Conservation (phyloP, 2,329 filamentous ascomycete genomes). For the Fusarium sp. region DNA sequence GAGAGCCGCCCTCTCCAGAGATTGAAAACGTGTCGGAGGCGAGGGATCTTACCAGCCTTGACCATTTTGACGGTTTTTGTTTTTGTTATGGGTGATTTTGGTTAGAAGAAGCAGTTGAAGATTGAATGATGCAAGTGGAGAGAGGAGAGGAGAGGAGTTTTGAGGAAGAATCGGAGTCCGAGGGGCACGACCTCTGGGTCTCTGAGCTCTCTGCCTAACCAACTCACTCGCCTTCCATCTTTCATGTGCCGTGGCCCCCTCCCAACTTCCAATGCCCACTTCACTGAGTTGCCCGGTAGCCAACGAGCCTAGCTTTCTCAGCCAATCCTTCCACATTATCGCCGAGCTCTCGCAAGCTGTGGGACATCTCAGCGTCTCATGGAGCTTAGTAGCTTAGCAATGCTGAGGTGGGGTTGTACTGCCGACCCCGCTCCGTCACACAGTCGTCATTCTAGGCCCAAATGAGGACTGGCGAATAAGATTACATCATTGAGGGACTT, state of each 20-base stretch:
- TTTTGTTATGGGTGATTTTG: constrained; percentile 23
- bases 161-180: constrained; percentile 45
- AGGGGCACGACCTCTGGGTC: constrained; percentile 33
- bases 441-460: constrained; percentile 44
- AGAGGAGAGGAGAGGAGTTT: constrained; percentile 46
- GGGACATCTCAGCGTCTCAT: constrained; percentile 23
- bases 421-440: constrained; percentile 39
- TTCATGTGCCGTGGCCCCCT: constrained; percentile 13
- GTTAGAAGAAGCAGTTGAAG: constrained; percentile 38
- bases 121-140: constrained; percentile 43
- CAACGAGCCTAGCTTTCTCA: constrained; percentile 5
- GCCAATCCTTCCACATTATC: constrained; percentile 31
- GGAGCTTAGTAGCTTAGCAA: constrained; percentile 28
- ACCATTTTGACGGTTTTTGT: constrained; percentile 82
- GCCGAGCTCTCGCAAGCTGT: constrained; percentile 34
- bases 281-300: not conserved
- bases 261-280: constrained; percentile 1
- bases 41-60: constrained; percentile 83
- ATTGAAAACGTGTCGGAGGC: constrained; percentile 14
- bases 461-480: constrained; percentile 43
- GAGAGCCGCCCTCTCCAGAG: constrained; percentile 40
- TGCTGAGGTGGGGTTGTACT: constrained; percentile 38
- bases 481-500: constrained; percentile 45
- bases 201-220: constrained; percentile 18
- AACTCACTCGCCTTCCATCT: constrained; percentile 17